phyloP scores from a whole-genome alignment of 1,284 basidiomycete genomes.

The Microbotryum violaceum region DNA sequence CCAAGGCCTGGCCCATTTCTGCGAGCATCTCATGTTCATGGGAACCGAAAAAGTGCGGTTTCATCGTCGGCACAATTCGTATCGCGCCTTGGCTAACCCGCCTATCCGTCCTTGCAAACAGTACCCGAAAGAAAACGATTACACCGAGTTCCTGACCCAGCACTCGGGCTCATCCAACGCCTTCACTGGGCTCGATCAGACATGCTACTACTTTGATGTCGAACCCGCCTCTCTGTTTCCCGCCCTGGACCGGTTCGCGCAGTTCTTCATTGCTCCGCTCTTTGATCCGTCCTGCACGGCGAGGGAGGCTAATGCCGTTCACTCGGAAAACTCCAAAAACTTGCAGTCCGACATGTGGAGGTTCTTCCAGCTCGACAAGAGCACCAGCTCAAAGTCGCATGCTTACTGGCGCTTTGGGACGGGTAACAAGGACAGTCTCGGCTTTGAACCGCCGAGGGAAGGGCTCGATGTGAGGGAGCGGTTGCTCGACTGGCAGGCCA shows the following conservation, averaged over 20 bases:
- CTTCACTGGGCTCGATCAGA: constrained; percentile 86
- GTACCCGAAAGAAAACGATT: constrained; percentile 88
- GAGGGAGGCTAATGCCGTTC: constrained; percentile 91
- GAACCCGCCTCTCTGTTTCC: constrained; percentile 73
- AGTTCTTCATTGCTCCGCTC: constrained; percentile 88
- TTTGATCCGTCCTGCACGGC: constrained; percentile 86
- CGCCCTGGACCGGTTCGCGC: constrained; percentile 83
- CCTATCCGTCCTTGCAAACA: constrained; percentile 39
- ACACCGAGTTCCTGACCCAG: constrained; percentile 79
- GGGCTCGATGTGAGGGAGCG: constrained; percentile 84
- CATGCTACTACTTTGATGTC: constrained; percentile 90
- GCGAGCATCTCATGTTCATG: constrained; percentile 96
- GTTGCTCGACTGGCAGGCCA: constrained; percentile 89
- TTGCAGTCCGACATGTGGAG: constrained; percentile 91
- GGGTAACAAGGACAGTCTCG: constrained; percentile 78
- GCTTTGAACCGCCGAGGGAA: constrained; percentile 48
- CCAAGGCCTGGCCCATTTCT: constrained; percentile 52
- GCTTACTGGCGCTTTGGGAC: constrained; percentile 91
- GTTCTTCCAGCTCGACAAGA: constrained; percentile 93
- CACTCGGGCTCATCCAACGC: constrained; percentile 91
- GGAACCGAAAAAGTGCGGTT: constrained; percentile 45
- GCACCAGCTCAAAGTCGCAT: constrained; percentile 70
- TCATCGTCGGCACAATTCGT: not conserved
- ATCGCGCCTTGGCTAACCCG: not conserved
- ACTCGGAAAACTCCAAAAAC: constrained; percentile 98